Evolutionary conservation across 495 filamentous ascomycete species (phyloP).

Genomic region (Aspergillus indologenus): DNA sequence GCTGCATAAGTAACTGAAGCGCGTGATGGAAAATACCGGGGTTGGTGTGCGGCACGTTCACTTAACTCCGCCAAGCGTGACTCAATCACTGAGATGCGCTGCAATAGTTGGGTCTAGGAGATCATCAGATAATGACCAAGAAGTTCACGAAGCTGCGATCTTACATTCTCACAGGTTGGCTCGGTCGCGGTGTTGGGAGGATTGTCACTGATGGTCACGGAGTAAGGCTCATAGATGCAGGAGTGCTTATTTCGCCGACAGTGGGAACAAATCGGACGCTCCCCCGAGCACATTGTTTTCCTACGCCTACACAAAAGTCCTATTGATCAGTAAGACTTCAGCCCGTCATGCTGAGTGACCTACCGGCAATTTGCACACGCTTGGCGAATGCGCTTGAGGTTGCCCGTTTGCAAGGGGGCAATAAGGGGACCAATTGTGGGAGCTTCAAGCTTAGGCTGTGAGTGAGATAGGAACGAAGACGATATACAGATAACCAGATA

Average conservation of each 20-base stretch:
- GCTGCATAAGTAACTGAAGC: too few relatives aligned
- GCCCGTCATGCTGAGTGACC: background rate
- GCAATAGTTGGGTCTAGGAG: constrained; percentile 17
- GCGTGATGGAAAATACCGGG: background rate
- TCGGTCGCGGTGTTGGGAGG: background rate
- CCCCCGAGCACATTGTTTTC: constrained; percentile 34
- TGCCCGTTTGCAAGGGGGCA: background rate
- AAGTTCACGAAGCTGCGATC: too few relatives aligned
- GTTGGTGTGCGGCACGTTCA: background rate
- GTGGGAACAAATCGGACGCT: constrained; percentile 27
- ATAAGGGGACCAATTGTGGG: background rate
- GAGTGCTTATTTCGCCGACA: constrained; percentile 22
- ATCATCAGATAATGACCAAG: background rate
- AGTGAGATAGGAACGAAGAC: too few relatives aligned
- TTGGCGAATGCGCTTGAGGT: constrained; percentile 28
- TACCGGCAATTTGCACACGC: constrained; percentile 33
- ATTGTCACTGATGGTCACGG: constrained; percentile 11
- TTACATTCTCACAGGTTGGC: too few relatives aligned
- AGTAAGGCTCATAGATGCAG: constrained; percentile 27
- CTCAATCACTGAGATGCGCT: constrained; percentile 23
- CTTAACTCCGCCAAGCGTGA: constrained; percentile 27
- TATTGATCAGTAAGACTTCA: background rate
- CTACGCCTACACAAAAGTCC: constrained; percentile 20
- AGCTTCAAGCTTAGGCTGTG: too few relatives aligned
- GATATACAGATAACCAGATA: too few relatives aligned